phyloP scores from a whole-genome alignment of 176 grass and related monocot genomes.

The Carex myosuroides region DNA sequence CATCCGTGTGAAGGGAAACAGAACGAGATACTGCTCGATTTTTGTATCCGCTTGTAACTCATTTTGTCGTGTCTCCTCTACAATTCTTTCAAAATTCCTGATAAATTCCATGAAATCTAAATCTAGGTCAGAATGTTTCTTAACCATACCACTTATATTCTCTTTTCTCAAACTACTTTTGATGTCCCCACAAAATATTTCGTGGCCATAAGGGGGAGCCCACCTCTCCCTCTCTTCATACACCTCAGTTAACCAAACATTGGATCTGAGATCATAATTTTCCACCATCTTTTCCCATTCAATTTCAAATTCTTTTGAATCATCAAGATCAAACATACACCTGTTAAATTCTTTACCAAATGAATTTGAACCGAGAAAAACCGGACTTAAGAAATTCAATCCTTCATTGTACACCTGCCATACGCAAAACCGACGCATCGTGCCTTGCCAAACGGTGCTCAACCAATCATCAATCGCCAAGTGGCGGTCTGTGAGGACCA shows the following conservation, averaged over 20 bases:
- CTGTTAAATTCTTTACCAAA: conserved; percentile 32
- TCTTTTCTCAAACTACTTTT: conserved; percentile 18
- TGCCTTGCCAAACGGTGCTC: conserved; percentile 19
- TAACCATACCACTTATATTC: conserved; percentile 18
- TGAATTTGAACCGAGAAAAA: conserved; percentile 38
- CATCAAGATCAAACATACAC: conserved; percentile 36
- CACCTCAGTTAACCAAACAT: conserved; percentile 31
- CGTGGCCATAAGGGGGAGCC: conserved; percentile 27
- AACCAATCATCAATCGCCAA: conserved; percentile 22
- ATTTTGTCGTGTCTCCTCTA: conserved; percentile 19
- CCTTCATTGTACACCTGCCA: conserved; percentile 45
- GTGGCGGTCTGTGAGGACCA: conserved; percentile 31
- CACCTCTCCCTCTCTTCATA: conserved; percentile 36
- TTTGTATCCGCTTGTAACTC: conserved; percentile 26
- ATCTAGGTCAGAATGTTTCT: conserved; percentile 21
- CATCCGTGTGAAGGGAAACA: conserved; percentile 30
- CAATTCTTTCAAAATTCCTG: conserved; percentile 28
- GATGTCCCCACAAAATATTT: conserved; percentile 34
- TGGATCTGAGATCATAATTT: conserved; percentile 34
- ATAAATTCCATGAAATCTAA: conserved; percentile 32
- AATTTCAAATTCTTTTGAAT: conserved; percentile 24
- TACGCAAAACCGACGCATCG: conserved; percentile 15
- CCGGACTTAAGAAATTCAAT: conserved; percentile 26
- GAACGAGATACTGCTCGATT: conserved; percentile 13
- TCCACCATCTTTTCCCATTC: conserved; percentile 37